phyloP scores from a whole-genome alignment of 768 basidiomycete species.

The Xerocomellus intermedius region DNA sequence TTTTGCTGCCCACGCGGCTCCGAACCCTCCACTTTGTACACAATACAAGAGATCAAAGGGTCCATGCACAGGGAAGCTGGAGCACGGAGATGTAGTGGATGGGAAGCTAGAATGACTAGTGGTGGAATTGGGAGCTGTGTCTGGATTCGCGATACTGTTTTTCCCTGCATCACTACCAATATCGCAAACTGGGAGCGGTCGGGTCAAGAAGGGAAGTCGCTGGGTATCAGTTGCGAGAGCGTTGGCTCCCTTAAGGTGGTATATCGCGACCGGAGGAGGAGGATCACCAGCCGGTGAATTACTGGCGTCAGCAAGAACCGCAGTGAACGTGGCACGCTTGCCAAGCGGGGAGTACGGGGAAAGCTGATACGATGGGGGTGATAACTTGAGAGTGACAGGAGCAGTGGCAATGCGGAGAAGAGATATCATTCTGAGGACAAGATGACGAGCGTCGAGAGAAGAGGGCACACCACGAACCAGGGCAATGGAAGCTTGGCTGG shows the following conservation, averaged over 20 bases:
- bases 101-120: slow-evolving; percentile 3
- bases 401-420: neutral
- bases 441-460: neutral
- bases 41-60: slow-evolving; percentile 23
- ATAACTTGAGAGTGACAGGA: slow-evolving; percentile 6
- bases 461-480: neutral
- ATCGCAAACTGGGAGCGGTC: neutral
- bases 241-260: neutral
- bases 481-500: neutral
- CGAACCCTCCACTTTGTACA: slow-evolving; percentile 24
- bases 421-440: slow-evolving; percentile 11
- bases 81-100: neutral
- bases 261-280: neutral
- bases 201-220: neutral
- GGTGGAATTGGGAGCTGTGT: neutral
- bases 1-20: slow-evolving; percentile 20
- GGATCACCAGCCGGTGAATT: neutral
- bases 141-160: neutral
- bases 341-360: neutral
- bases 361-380: neutral
- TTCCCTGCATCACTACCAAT: neutral
- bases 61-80: slow-evolving; percentile 24
- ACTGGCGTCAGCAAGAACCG: neutral
- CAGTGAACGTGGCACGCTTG: slow-evolving; percentile 6
- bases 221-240: neutral